These are phyloP conservation scores for Diutina rugosa DNA, from an alignment of 1,139 yeast genomes.

Conservation along the genomic window DNA sequence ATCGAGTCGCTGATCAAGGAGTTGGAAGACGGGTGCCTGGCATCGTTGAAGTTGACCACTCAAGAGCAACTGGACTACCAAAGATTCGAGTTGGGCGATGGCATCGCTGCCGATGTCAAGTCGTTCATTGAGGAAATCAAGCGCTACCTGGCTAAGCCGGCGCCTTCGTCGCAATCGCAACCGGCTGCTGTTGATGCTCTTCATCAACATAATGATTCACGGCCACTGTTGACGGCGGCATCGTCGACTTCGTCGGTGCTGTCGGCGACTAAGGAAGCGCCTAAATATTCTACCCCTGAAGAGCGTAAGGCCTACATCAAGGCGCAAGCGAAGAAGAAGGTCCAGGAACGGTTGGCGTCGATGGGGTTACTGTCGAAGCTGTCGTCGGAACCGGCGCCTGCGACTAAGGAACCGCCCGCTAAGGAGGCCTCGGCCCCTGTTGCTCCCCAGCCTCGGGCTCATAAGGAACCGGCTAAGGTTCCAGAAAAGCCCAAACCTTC, in stretches of 20 bases:
- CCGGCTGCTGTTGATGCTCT: slow-evolving; percentile 4
- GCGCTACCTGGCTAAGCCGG: not conserved
- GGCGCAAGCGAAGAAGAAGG: slow-evolving; percentile 82
- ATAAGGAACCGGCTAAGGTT: not conserved
- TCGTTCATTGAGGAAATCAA: slow-evolving; percentile 44
- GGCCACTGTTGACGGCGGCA: slow-evolving; percentile 7
- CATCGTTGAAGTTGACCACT: slow-evolving; percentile 28
- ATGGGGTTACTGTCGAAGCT: slow-evolving; percentile 53
- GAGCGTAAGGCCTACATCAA: slow-evolving; percentile 77
- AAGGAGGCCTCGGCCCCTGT: not conserved
- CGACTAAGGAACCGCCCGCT: not conserved
- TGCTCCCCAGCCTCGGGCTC: not conserved
- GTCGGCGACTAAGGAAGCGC: not conserved
- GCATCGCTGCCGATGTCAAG: slow-evolving; percentile 51
- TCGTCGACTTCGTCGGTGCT: slow-evolving; percentile 4
- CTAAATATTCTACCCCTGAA: slow-evolving; percentile 28
- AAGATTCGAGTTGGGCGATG: slow-evolving; percentile 82
- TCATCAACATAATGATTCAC: not conserved
- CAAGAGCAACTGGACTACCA: slow-evolving; percentile 43
- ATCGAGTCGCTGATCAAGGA: slow-evolving; percentile 64
- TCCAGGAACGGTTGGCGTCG: slow-evolving; percentile 82
- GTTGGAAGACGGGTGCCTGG: slow-evolving; percentile 49
- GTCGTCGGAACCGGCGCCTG: not conserved
- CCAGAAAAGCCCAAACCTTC: not conserved
- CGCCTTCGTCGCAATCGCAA: not conserved